Base-by-base conservation (phyloP, 2,329 filamentous ascomycete species). In the Ophiocordyceps camponoti-leonardi region DNA sequence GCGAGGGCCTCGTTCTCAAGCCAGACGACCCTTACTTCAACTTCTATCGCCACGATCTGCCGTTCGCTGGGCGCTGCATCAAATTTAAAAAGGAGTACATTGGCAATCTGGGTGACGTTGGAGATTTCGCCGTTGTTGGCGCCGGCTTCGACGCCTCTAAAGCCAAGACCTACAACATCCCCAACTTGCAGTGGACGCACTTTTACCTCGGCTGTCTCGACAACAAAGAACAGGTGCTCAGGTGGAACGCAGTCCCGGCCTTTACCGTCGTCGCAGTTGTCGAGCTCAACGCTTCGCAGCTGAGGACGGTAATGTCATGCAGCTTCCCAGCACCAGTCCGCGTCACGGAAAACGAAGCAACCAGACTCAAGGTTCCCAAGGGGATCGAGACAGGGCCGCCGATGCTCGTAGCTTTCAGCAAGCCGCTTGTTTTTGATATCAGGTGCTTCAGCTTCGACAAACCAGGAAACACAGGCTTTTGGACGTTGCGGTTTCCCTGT, bases 31-130 rank as follows among this genome's bases (percentile, higher is more conserved):
- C 86, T 0, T 94, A 94, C 56, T 84, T 94, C 50, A 67, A 75
- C 46, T 75, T 71, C 50, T 56, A 49, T 28, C 54, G 54, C 41
- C 53, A 51, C 42, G 53, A 53, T 40, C 52, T 62, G 53, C 50
- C 67, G 28, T 66, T 65, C 48, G 56, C 60, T 3, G 66, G 66
- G 14, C 68, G 65, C 47, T 82, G 78, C 57, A 84, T 94, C 55
- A 94, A 94, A 61, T 61, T 94, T 40, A 94, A 94, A 61, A 86
- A 86, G 54, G 85, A 92, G 55, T 94, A 93, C 54, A 63, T 94
- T 35, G 69, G 73, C 23, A 77, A 77, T 3, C 76, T 90, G 56
- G 86, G 86, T 1, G 87, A 93, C 49, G 77, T 86, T 28, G 83
- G 83, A 11, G 88, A 94, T 58, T 84, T 94, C 56, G 80, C 83